A percentile compares a stretch with the other conserved stretches of the same genome.
These are phyloP conservation scores for Termitomyces sp. DNA, from an alignment of 768 basidiomycete species.

Conservation along the genomic window DNA sequence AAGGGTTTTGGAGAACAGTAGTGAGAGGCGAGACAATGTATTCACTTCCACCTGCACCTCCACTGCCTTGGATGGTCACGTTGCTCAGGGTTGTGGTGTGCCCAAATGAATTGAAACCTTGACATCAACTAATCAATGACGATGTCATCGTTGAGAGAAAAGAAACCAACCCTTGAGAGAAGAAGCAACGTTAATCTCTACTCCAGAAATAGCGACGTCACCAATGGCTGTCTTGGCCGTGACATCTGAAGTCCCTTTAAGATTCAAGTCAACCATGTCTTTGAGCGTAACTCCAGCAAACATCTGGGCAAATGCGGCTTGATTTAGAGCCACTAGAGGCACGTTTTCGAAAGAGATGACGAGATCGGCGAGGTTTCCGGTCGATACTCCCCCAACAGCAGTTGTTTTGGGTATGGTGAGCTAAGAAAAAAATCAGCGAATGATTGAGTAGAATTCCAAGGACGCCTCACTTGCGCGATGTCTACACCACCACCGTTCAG, in stretches of 20 bases:
- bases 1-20: constrained; percentile 57
- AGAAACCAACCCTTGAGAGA: constrained; percentile 38
- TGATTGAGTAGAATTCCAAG: not conserved
- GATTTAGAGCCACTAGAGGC: constrained; percentile 49
- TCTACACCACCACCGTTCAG: constrained; percentile 41
- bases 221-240: constrained; percentile 58
- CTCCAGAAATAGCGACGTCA: constrained; percentile 56
- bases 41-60: constrained; percentile 53
- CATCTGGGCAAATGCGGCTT: constrained; percentile 47
- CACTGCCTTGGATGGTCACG: constrained; percentile 58
- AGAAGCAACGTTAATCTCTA: constrained; percentile 57
- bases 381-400: constrained; percentile 58
- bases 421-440: constrained; percentile 21
- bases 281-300: constrained; percentile 55
- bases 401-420: constrained; percentile 43
- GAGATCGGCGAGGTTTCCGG: constrained; percentile 59
- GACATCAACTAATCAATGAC: not conserved
- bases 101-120: constrained; percentile 58
- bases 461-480: constrained; percentile 42
- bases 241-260: constrained; percentile 55
- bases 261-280: constrained; percentile 33
- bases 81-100: constrained; percentile 45
- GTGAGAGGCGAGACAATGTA: constrained; percentile 55
- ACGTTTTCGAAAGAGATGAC: constrained; percentile 50
- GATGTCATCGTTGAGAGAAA: not conserved